Evolutionary conservation across 1,284 basidiomycete species (phyloP), one percentile per base, ranked within the genome.

Genomic region (Sanghuangporus weigelae): DNA sequence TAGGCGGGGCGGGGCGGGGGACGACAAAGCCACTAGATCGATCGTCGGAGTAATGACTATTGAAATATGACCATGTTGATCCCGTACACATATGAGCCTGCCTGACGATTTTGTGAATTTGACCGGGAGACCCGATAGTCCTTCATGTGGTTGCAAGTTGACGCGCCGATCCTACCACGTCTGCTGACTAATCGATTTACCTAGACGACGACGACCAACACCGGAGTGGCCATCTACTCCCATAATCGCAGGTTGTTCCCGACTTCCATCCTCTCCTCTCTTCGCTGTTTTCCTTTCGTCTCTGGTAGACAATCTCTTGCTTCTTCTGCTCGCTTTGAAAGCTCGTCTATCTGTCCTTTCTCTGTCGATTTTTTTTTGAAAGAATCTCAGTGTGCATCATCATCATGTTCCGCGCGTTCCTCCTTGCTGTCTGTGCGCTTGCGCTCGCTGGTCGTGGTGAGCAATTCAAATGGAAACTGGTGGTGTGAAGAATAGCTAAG

Each of bases 371-470:
- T 21, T 23, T 16, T 49, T 21, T 26, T 6, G 21, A 46, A 19
- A 7, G 21, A 19, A 46, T 44, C 50, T 56, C 7, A 7, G 7
- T 60, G 51, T 61, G 53, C 19, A 23, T 57, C 19, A 57, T 53
- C 51, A 19, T 53, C 54, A 63, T 60, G 59, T 62, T 64, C n/a
- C 55, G 60, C 54, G 62, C 21, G 55, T 75, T 78, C 75, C 65
- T 50, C 49, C 64, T 65, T 23, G 66, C 73, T 60, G 54, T 76
- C 35, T 60, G 58, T 67, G 70, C 70, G 59, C 62, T 79, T 44
- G 39, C 68, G 49, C 64, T 86, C 75, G 81, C 82, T 72, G 78
- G 83, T 66, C 84, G 78, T 82, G 82, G 86, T 84, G 63, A 46
- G 53, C 3, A 16, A 6, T 11, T 14, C 11, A n/a, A 36, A 14